Percentiles rank a stretch among this genome's conserved stretches.
Conservation (phyloP, 495 filamentous ascomycete species). For the Wilcoxina mikolae region DNA sequence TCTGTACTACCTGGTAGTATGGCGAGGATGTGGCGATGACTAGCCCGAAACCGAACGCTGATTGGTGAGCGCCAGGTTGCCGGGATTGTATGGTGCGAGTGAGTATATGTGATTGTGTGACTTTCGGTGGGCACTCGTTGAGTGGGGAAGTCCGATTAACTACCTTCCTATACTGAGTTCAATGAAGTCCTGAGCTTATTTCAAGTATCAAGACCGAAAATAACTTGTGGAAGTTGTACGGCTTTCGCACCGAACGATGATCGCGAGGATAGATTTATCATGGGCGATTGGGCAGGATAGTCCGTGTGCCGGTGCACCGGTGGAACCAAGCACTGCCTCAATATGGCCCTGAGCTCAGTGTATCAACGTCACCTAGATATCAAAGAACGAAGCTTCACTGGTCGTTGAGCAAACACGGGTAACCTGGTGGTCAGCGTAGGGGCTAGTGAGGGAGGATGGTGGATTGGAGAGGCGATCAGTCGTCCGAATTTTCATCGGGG, state of each 20-base stretch:
- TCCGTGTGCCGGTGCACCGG: background rate
- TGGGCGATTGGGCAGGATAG: background rate
- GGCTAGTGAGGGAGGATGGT: background rate
- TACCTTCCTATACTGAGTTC: background rate
- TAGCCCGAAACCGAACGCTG: background rate
- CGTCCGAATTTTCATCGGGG: background rate
- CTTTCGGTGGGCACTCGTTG: background rate
- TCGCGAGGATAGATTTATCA: background rate
- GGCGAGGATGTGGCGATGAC: background rate
- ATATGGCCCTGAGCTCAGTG: too few species aligned
- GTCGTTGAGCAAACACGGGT: background rate
- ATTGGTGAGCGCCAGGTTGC: background rate
- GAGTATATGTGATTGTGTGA: background rate
- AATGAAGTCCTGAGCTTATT: too few species aligned
- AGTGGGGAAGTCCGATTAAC: background rate
- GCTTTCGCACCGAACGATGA: background rate
- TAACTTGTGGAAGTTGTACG: too few species aligned
- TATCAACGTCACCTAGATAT: too few species aligned
- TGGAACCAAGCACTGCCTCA: background rate
- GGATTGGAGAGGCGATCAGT: too few species aligned
- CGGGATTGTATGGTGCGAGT: background rate
- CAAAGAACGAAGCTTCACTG: too few species aligned
- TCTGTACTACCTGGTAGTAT: background rate
- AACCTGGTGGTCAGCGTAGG: background rate
- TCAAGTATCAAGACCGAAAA: too few species aligned